These are phyloP conservation scores for Auricularia sp. DNA, from an alignment of 768 basidiomycete species.

Conservation along the genomic window DNA sequence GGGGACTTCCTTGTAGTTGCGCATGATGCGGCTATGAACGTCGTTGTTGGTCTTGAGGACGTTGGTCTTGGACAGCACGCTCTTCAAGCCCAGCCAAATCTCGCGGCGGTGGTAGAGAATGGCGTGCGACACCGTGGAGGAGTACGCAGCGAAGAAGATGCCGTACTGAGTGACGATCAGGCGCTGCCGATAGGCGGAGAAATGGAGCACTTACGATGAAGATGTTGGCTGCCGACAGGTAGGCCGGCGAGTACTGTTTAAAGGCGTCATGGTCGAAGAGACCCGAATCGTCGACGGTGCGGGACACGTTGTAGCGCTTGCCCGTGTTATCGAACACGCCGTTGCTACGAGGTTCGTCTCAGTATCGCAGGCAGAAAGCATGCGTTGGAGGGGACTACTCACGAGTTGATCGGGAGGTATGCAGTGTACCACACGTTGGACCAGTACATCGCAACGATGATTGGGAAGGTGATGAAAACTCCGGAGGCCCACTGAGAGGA, in stretches of 20 bases:
- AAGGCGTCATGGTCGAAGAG: constrained; percentile 5
- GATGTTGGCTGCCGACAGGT: constrained; percentile 17
- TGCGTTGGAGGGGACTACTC: constrained; percentile 6
- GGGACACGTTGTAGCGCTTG: constrained; percentile 28
- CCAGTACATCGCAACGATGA: constrained; percentile 18
- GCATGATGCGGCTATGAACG: constrained; percentile 52
- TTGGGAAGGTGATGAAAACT: constrained; percentile 11
- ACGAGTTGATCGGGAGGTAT: constrained; percentile 32
- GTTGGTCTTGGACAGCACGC: constrained; percentile 22
- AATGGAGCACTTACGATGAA: background rate
- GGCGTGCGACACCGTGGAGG: constrained; percentile 30
- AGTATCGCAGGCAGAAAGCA: too few relatives aligned
- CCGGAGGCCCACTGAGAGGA: background rate
- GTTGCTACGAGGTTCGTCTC: constrained; percentile 18
- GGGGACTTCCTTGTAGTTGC: constrained; percentile 45
- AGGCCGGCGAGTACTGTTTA: constrained; percentile 16
- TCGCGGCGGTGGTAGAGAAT: constrained; percentile 49
- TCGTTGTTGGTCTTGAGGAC: constrained; percentile 23
- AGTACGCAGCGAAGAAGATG: constrained; percentile 30
- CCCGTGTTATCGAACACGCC: constrained; percentile 33
- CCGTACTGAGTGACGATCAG: background rate
- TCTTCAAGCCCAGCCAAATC: constrained; percentile 41
- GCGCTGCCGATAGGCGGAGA: background rate
- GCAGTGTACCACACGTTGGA: constrained; percentile 29
- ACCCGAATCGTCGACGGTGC: constrained; percentile 22